Evolutionary conservation across 345 rosid species (phyloP).

Genomic region (Microthlaspi erraticum): DNA sequence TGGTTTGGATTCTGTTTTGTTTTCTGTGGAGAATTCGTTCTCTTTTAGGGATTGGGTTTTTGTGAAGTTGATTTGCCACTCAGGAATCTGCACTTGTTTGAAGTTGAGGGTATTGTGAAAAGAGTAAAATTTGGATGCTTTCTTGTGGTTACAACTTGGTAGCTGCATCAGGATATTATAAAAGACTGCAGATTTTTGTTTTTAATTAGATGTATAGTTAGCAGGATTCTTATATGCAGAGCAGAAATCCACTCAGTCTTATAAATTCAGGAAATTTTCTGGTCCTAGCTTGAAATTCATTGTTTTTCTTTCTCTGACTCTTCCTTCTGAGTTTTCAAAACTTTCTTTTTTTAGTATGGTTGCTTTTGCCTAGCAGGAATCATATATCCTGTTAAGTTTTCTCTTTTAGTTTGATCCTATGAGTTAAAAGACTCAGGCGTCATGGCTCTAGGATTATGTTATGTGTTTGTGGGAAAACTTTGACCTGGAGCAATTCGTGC

Average conservation of each 20-base stretch:
- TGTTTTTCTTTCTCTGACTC: background rate
- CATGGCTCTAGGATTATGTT: constrained; percentile 3
- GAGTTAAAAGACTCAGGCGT: constrained; percentile 6
- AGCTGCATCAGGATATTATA: constrained; percentile 16
- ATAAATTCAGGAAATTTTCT: background rate
- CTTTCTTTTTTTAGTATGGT: background rate
- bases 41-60: constrained; percentile 36
- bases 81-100: constrained; percentile 24
- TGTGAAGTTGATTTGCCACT: constrained; percentile 21
- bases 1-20: constrained; percentile 24
- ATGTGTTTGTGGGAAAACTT: constrained; percentile 12
- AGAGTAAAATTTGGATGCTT: constrained; percentile 10
- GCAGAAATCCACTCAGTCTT: constrained; percentile 1
- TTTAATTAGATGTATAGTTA: background rate
- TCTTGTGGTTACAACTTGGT: constrained; percentile 16
- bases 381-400: constrained; percentile 1
- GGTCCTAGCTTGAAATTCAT: constrained; percentile 11
- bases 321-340: background rate
- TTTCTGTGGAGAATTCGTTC: background rate
- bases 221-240: background rate
- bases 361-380: background rate
- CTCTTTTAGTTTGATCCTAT: constrained; percentile 3
- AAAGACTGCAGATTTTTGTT: background rate
- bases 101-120: constrained; percentile 21
- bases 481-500: constrained; percentile 3